Conservation (phyloP, 2,329 filamentous ascomycete genomes). For the Scopulariopsis brevicaulis region DNA sequence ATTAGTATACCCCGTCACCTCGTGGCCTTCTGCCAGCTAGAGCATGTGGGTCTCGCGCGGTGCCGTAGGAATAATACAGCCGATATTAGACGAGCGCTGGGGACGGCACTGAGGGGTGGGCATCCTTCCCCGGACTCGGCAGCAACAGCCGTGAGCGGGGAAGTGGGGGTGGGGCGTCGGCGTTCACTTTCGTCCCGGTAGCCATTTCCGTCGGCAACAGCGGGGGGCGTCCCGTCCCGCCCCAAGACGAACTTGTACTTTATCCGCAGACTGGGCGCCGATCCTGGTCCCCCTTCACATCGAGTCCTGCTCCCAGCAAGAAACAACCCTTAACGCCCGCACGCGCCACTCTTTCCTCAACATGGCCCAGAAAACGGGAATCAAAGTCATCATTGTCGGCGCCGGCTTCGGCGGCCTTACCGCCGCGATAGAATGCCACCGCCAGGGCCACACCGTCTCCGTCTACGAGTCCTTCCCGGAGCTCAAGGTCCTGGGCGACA, state of each 20-base stretch:
- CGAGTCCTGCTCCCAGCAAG: no score
- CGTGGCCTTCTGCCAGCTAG: neutral
- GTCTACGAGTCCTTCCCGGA: constrained; percentile 47
- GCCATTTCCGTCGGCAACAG: no score
- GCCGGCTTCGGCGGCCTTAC: constrained; percentile 46
- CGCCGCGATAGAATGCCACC: constrained; percentile 50
- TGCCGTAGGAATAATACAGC: neutral
- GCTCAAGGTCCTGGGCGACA: constrained; percentile 48
- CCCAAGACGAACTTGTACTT: no score
- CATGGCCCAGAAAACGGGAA: constrained; percentile 4
- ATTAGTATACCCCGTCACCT: neutral
- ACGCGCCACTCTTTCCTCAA: neutral
- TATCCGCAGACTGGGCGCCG: no score
- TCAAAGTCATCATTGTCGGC: constrained; percentile 5
- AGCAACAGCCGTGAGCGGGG: neutral
- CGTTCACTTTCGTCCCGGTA: no score
- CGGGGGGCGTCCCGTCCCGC: no score
- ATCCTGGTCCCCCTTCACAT: no score
- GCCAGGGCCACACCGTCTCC: constrained; percentile 46
- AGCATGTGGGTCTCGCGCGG: neutral
- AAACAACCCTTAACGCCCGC: no score
- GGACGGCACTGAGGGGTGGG: neutral
- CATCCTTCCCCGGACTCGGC: neutral
- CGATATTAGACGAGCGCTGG: neutral
- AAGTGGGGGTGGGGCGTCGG: neutral